phyloP scores from a whole-genome alignment of 2,329 filamentous ascomycete genomes.

The Nothopassalora personata region DNA sequence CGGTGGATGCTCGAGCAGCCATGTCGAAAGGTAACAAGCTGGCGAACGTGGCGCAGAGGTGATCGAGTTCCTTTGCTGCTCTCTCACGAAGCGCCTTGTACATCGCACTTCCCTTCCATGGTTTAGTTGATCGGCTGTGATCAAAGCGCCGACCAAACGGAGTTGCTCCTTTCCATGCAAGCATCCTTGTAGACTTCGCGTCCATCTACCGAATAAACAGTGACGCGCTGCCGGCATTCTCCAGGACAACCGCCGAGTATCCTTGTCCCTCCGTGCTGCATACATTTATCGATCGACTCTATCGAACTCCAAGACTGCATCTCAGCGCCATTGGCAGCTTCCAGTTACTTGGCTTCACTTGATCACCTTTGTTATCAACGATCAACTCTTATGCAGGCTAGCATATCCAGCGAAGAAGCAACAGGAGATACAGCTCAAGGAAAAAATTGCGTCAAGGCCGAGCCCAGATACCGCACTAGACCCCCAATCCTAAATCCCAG shows the following conservation, averaged over 20 bases:
- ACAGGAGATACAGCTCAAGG: not conserved
- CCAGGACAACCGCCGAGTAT: not conserved
- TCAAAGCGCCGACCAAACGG: not conserved
- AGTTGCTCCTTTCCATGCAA: not conserved
- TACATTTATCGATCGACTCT: too few species aligned
- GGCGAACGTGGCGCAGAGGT: conserved; percentile 17
- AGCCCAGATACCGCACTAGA: not conserved
- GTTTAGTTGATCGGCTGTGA: not conserved
- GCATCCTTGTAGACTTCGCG: not conserved
- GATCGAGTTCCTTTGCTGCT: conserved; percentile 13
- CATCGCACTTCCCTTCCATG: conserved; percentile 12
- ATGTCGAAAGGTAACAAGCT: conserved; percentile 10
- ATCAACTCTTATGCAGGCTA: too few species aligned
- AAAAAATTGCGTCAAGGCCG: not conserved
- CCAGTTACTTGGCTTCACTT: too few species aligned
- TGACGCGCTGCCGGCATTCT: not conserved
- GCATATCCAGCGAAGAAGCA: not conserved
- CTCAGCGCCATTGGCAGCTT: too few species aligned
- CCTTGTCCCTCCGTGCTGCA: not conserved
- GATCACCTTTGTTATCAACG: too few species aligned
- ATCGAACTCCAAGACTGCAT: too few species aligned
- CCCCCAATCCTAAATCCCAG: not conserved
- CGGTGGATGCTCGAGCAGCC: conserved; percentile 26
- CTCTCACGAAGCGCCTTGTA: conserved; percentile 17
- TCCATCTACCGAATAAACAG: not conserved